Conservation (phyloP, 371 early-diverging fungal species). For the Mucor racemosus region DNA sequence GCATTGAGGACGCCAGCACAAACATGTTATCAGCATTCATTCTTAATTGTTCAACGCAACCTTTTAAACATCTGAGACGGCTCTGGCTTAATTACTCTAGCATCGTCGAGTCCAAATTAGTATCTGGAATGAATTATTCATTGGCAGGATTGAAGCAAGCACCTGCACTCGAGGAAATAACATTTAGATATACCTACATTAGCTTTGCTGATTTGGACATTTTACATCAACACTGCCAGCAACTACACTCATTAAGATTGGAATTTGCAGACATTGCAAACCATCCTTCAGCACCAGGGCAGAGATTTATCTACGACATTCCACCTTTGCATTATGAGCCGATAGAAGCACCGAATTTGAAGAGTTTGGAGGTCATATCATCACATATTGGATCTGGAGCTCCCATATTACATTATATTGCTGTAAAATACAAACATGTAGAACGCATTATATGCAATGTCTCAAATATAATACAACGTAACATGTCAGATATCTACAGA, state of each 20-base stretch:
- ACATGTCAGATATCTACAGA: background rate
- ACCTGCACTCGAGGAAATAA: background rate
- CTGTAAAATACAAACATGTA: background rate
- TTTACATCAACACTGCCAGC: background rate
- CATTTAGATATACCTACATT: background rate
- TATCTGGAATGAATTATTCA: background rate
- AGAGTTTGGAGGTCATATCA: background rate
- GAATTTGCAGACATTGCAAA: background rate
- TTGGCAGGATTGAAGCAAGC: background rate
- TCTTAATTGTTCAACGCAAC: background rate
- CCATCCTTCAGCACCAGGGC: background rate
- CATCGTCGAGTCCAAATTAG: background rate
- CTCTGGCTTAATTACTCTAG: slow-evolving; percentile 4
- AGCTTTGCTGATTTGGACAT: background rate
- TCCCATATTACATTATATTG: background rate
- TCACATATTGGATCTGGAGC: background rate
- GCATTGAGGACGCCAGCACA: background rate
- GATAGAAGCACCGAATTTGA: background rate
- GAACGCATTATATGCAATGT: background rate
- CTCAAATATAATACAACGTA: background rate
- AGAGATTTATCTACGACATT: background rate
- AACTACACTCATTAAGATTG: background rate
- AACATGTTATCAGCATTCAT: background rate
- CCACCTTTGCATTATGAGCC: background rate
- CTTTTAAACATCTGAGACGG: background rate